Base-by-base conservation (phyloP, 2,329 filamentous ascomycete genomes). In the Cordyceps militaris region DNA sequence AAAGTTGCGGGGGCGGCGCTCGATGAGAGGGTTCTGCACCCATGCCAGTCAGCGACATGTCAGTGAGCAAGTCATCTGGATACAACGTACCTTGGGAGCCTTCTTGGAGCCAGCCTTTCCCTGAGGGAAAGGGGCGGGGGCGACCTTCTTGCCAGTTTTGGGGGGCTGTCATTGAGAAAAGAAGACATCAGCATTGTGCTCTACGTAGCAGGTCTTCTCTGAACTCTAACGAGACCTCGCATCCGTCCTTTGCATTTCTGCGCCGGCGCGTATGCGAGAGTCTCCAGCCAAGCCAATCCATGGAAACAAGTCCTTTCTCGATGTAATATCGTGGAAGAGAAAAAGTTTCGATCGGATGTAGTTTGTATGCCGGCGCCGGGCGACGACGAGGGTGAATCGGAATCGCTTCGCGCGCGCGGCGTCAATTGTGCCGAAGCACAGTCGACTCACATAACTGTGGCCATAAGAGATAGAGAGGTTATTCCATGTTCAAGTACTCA, bases 111-210 rank as follows among this genome's bases (percentile, higher is more conserved):
- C 81, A 81, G 92, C 90, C 86, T 95, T 96, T 73, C 87, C 85
- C 82, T 92, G 87, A 74, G 91, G 89, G 86, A 96, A 96, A 77
- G 94, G 94, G 81, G 94, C 91, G 76, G 94, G 83, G 72, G 94
- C 94, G 80, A 90, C 87, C 85, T 97, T 97, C 89, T 97, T 97
- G 84, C 91, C 91, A 73, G 82, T 76, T 83, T 97, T 99, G 76
- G 93, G 89, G 88, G 94, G 91, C 94, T 97, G 83, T 97, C 92
- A 97, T 97, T 94, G 93, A 97, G 93, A 91, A 95, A 92, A 94
- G 89, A 96, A 91, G 87, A 90, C 81, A 91, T 96, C 89, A 97
- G 91, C 88, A 83, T 81, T 84, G 86, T 56, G 54, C 54, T 57
- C 83, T 87, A 87, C 81, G 78, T 78, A 79, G 79, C 80, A 81